Evolutionary conservation across 306 rosid genomes (phyloP).

Genomic region (Gillenia trifoliata): DNA sequence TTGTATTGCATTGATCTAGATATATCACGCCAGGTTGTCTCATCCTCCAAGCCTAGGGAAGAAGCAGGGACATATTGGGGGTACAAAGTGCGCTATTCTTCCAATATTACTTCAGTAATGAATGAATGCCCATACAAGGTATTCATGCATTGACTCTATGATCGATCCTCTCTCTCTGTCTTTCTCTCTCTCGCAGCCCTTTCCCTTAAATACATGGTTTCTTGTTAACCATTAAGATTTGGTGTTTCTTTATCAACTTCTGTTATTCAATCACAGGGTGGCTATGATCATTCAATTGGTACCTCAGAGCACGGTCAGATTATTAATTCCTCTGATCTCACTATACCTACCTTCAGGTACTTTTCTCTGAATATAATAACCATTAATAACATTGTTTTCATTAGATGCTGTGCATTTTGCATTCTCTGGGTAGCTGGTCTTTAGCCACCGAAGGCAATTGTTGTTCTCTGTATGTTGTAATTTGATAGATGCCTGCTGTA

Average conservation of each 20-base stretch:
- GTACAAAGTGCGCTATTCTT: constrained; percentile 89
- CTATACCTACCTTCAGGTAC: constrained; percentile 76
- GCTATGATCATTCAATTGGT: constrained; percentile 83
- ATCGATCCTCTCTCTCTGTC: not conserved
- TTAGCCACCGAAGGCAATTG: not conserved
- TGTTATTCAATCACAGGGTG: constrained; percentile 58
- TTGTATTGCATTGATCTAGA: constrained; percentile 40
- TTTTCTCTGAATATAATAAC: not conserved
- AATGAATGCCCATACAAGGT: constrained; percentile 68
- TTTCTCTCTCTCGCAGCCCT: not conserved
- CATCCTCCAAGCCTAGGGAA: constrained; percentile 76
- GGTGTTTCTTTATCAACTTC: constrained; percentile 10
- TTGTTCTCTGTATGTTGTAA: not conserved
- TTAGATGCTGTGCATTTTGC: not conserved
- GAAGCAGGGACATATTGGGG: constrained; percentile 89
- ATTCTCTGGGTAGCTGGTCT: not conserved
- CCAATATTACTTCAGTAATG: constrained; percentile 59
- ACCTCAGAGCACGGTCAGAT: constrained; percentile 93
- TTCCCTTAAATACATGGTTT: not conserved
- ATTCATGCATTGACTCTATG: constrained; percentile 11
- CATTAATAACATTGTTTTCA: not conserved
- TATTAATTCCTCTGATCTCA: constrained; percentile 66
- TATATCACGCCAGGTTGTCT: constrained; percentile 52
- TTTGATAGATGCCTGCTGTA: not conserved
- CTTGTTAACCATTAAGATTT: constrained; percentile 1